phyloP scores from a whole-genome alignment of 345 rosid genomes.

The Pistacia integerrima region DNA sequence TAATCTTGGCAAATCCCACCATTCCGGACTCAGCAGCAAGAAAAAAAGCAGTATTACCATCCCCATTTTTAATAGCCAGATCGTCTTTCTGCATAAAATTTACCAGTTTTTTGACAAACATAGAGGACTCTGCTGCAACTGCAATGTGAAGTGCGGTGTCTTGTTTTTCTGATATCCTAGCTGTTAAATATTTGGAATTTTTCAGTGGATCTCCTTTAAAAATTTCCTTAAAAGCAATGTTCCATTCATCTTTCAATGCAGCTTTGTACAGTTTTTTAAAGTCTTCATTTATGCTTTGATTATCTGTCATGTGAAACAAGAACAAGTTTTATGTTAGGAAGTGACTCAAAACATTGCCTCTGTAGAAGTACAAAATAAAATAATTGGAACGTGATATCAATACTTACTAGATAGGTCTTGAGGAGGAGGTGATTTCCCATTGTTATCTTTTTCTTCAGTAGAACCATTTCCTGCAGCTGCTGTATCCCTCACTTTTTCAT shows the following conservation, averaged over 20 bases:
- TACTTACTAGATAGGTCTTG: too few species aligned
- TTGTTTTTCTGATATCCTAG: not conserved
- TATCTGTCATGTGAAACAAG: not conserved
- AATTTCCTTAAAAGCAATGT: not conserved
- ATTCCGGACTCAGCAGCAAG: not conserved
- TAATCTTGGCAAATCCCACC: not conserved
- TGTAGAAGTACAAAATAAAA: too few species aligned
- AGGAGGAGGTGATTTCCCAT: too few species aligned
- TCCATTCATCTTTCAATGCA: conserved; percentile 23
- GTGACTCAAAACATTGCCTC: too few species aligned
- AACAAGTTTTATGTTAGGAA: too few species aligned
- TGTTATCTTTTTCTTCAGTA: too few species aligned
- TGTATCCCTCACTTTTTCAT: too few species aligned
- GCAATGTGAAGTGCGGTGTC: conserved; percentile 30
- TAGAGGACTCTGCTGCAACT: conserved; percentile 8
- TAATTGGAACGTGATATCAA: too few species aligned
- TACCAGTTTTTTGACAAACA: conserved; percentile 17
- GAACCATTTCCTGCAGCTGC: too few species aligned
- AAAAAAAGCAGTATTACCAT: too few species aligned
- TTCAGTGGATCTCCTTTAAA: too few species aligned
- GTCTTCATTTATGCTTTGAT: not conserved
- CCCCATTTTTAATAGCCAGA: too few species aligned
- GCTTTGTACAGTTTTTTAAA: conserved; percentile 8
- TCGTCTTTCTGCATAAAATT: not conserved
- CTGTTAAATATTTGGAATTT: not conserved